phyloP scores from a whole-genome alignment of 192 early-diverging fungal species.

The Coemansia sp. region DNA sequence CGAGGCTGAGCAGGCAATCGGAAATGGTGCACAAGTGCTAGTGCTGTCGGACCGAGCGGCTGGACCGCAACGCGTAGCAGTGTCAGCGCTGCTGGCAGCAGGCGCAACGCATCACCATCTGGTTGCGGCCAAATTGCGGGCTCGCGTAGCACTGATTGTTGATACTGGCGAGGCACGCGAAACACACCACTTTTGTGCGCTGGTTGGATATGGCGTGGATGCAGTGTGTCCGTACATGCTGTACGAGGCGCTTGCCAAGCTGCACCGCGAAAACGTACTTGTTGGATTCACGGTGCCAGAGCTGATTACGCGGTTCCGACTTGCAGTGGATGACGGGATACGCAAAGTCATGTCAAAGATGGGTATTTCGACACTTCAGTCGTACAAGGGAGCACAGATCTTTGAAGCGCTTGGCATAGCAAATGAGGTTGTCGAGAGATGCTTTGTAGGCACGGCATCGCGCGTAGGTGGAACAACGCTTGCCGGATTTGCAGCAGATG shows the following conservation, averaged over 20 bases:
- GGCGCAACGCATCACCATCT: slow-evolving; percentile 95
- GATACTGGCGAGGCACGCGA: slow-evolving; percentile 95
- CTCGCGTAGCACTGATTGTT: slow-evolving; percentile 81
- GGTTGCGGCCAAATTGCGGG: slow-evolving; percentile 83
- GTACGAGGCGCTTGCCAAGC: slow-evolving; percentile 84
- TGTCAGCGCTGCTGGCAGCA: slow-evolving; percentile 82
- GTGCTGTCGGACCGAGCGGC: slow-evolving; percentile 78
- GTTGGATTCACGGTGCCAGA: slow-evolving; percentile 56
- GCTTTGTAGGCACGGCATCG: slow-evolving; percentile 94
- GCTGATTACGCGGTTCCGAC: slow-evolving; percentile 79
- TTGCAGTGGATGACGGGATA: slow-evolving; percentile 91
- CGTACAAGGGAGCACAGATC: slow-evolving; percentile 98
- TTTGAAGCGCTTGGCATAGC: slow-evolving; percentile 96
- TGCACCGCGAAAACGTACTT: slow-evolving; percentile 80
- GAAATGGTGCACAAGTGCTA: slow-evolving; percentile 73
- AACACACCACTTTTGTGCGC: slow-evolving; percentile 92
- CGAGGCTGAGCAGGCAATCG: slow-evolving; percentile 80
- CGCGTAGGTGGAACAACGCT: slow-evolving; percentile 89
- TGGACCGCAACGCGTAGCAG: slow-evolving; percentile 66
- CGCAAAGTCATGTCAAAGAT: slow-evolving; percentile 99
- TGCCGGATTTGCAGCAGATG: slow-evolving; percentile 79
- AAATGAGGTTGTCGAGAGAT: slow-evolving; percentile 78
- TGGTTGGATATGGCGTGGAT: slow-evolving; percentile 95
- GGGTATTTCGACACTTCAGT: slow-evolving; percentile 97
- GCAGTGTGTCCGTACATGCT: slow-evolving; percentile 92